Percentiles rank a stretch among this genome's conserved stretches.
phyloP scores from a whole-genome alignment of 1,139 yeast genomes.

The Candida buenavistaensis region DNA sequence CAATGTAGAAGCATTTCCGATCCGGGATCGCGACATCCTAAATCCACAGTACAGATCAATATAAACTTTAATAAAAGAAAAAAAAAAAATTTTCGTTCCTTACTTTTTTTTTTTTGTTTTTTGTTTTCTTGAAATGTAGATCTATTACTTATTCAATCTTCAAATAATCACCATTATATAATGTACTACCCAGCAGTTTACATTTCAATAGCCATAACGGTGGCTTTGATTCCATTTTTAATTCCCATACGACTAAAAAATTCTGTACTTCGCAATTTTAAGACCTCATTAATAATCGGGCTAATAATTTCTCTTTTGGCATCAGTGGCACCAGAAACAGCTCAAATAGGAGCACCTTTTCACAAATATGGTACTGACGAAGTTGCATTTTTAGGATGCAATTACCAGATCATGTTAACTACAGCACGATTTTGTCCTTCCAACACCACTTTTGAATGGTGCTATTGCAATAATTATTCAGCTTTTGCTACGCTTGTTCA shows the following conservation, averaged over 20 bases:
- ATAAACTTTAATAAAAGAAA: too few relatives aligned
- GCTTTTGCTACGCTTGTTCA: conserved; percentile 45
- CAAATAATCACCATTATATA: neutral
- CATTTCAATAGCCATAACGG: conserved; percentile 18
- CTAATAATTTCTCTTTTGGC: conserved; percentile 23
- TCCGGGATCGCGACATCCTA: neutral
- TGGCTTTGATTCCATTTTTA: conserved; percentile 21
- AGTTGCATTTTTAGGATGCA: conserved; percentile 35
- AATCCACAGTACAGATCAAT: too few relatives aligned
- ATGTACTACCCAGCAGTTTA: conserved; percentile 24
- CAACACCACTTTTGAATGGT: conserved; percentile 15
- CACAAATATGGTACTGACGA: conserved; percentile 26
- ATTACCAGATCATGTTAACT: conserved; percentile 22
- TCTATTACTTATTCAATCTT: too few relatives aligned
- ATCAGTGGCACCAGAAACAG: conserved; percentile 32
- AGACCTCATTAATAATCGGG: conserved; percentile 16
- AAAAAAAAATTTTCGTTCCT: too few relatives aligned
- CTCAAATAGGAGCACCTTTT: conserved; percentile 38
- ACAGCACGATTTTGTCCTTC: conserved; percentile 27
- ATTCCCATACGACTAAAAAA: conserved; percentile 18
- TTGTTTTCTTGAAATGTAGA: neutral
- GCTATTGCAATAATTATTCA: conserved; percentile 31
- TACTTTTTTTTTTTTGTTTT: too few relatives aligned
- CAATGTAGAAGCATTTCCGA: neutral
- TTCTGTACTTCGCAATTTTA: conserved; percentile 13